These are phyloP conservation scores for Pseudopithomyces chartarum DNA, from an alignment of 2,329 filamentous ascomycete genomes.

Conservation along the genomic window DNA sequence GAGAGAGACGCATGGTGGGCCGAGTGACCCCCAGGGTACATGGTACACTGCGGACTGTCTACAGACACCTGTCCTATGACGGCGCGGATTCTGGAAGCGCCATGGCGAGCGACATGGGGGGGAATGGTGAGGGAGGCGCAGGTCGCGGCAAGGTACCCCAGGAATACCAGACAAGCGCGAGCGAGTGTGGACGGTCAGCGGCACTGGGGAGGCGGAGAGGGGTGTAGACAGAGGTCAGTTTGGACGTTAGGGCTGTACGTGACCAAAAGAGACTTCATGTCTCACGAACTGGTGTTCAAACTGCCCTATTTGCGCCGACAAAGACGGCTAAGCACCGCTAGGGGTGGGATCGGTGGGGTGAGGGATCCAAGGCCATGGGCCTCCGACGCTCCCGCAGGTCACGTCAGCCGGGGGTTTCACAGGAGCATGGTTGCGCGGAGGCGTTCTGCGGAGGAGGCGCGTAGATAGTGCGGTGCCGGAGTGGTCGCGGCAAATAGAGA, in stretches of 20 bases:
- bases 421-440: slow-evolving; percentile 25
- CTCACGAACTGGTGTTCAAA: slow-evolving; percentile 8
- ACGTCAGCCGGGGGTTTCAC: slow-evolving; percentile 33
- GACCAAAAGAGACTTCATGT: slow-evolving; percentile 3
- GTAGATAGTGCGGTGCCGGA: slow-evolving; percentile 27
- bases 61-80: slow-evolving; percentile 1
- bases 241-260: background rate
- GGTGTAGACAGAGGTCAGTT: background rate
- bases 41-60: background rate
- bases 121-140: slow-evolving; percentile 14
- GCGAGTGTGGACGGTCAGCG: slow-evolving; percentile 5
- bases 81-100: background rate
- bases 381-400: slow-evolving; percentile 25
- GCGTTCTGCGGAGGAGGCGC: slow-evolving; percentile 15
- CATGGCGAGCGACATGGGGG: slow-evolving; percentile 7
- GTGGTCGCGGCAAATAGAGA: slow-evolving; percentile 39
- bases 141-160: slow-evolving; percentile 7
- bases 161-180: background rate
- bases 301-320: slow-evolving; percentile 2
- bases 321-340: slow-evolving; percentile 1
- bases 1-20: background rate
- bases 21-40: background rate
- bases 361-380: slow-evolving; percentile 15
- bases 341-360: slow-evolving; percentile 4
- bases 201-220: background rate